Conservation (phyloP, 768 basidiomycete species). For the Gloeopeniophorella convolvens region DNA sequence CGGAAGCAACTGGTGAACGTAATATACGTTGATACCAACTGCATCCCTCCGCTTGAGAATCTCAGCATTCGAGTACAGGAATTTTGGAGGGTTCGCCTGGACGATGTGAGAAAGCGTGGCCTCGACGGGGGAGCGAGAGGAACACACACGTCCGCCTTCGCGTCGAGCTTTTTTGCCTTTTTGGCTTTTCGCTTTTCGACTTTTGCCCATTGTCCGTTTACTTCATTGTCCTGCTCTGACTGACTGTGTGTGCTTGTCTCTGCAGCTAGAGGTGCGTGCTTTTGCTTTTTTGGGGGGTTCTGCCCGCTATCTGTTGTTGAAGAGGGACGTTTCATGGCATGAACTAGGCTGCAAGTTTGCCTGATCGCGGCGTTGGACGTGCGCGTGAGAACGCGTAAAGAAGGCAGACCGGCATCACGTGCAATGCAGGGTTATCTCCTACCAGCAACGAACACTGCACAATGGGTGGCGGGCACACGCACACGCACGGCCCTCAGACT, state of each 20-base stretch:
- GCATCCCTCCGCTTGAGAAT: constrained; percentile 68
- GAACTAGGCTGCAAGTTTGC: not conserved
- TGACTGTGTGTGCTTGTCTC: not conserved
- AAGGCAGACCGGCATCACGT: no score
- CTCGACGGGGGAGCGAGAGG: constrained; percentile 14
- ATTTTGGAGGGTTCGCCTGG: constrained; percentile 56
- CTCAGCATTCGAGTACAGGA: constrained; percentile 76
- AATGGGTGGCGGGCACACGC: constrained; percentile 10
- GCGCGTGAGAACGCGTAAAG: no score
- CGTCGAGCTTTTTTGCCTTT: constrained; percentile 53
- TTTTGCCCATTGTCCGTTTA: constrained; percentile 47
- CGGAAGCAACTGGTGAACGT: not conserved
- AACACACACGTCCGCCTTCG: constrained; percentile 54
- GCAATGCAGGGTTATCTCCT: no score
- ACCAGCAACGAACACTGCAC: no score
- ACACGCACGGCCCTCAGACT: not conserved
- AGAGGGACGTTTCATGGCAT: constrained; percentile 6
- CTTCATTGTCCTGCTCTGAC: not conserved
- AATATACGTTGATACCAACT: constrained; percentile 72
- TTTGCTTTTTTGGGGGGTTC: not conserved
- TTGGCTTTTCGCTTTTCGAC: constrained; percentile 69
- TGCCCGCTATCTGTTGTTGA: not conserved
- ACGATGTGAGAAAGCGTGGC: constrained; percentile 14
- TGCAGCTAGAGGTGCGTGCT: not conserved
- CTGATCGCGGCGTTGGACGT: no score